Evolutionary conservation across 257 asterid species (phyloP), one percentile per base, ranked within the genome.

Genomic region (Osmanthus fragrans): DNA sequence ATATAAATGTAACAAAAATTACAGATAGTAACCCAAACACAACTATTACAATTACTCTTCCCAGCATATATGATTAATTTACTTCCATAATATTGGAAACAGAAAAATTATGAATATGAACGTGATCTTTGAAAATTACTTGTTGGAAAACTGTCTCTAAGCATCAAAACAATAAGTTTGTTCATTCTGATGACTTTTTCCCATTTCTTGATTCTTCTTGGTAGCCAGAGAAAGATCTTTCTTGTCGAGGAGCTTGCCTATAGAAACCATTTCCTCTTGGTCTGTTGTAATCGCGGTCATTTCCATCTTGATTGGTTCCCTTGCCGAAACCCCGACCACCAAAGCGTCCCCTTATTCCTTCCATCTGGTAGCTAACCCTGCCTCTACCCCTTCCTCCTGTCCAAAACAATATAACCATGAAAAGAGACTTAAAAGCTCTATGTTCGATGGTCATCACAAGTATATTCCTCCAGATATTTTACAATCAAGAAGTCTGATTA

Each of bases 341-440:
- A 71, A 86, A 87, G 7, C 93, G 91, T 58, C 98, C 98, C 84
- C 92, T 86, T 42, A 77, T 63, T 72, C 90, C 97, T 12, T 91
- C 94, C 84, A 77, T 77, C 72, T 82, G 91, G 89, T 92, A 90
- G 89, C 89, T 86, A 23, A 80, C 71, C 80, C 96, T 87, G 82
- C 97, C 98, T 82, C 97, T 88, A 73, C 95, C 99, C 76, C 97
- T 83, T 78, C 87, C 96, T 89, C 98, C 98, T 94, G 84, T 73
- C 77, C 73, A 60, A 30, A 83, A 82, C 66, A 79, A 51, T 42
- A 25, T 74, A 73, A 11, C 29, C 66, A 47, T 67, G 67, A 51
- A 56, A 47, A 51, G 2, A 1, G 54, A 70, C 69, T 51, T 75
- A 73, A 39, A 9, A 70, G 58, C 5, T 70, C 70, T 49, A n/a